Conservation (phyloP, 345 rosid genomes). For the Arabidopsis suecica region DNA sequence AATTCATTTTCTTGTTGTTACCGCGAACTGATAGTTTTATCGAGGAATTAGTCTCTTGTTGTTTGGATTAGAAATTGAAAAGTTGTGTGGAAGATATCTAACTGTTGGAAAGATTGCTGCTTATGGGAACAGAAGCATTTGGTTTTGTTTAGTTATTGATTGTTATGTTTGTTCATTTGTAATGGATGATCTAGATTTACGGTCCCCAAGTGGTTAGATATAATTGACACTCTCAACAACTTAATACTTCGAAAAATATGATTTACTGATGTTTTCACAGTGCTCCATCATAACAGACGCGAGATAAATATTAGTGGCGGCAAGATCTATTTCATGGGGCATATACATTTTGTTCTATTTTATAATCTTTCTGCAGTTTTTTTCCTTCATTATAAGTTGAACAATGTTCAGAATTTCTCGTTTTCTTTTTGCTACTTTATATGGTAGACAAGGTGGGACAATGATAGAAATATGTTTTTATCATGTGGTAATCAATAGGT, state of each 20-base stretch:
- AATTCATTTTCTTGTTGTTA: neutral
- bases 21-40: neutral
- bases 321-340: neutral
- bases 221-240: neutral
- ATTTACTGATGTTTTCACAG: slow-evolving; percentile 7
- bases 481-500: slow-evolving; percentile 55
- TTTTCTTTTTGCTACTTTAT: neutral
- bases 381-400: neutral
- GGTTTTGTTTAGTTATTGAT: slow-evolving; percentile 21
- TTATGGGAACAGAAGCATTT: neutral
- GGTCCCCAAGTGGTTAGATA: neutral
- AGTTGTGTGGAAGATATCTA: neutral
- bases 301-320: neutral
- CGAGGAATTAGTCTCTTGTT: slow-evolving; percentile 18
- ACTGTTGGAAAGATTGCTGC: neutral
- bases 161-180: neutral
- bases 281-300: neutral
- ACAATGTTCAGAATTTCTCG: neutral
- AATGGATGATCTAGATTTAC: neutral
- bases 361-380: neutral
- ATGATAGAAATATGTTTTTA: slow-evolving; percentile 20
- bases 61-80: slow-evolving; percentile 6
- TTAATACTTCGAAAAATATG: neutral
- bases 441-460: slow-evolving; percentile 8
- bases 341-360: neutral